Conservation (phyloP, 2,329 filamentous ascomycete genomes). For the Cladophialophora chaetospira region DNA sequence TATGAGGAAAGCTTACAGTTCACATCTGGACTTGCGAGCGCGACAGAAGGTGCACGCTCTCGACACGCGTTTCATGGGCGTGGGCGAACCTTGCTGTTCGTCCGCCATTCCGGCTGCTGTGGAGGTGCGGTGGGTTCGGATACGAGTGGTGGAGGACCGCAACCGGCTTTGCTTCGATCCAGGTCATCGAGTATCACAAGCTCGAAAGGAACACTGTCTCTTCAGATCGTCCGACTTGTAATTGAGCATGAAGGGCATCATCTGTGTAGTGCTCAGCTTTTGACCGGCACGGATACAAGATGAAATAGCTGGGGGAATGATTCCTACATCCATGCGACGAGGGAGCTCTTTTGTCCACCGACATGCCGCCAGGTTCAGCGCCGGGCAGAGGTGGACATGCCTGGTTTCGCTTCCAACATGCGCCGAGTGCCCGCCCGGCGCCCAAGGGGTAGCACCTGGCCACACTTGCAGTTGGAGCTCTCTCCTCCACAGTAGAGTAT, state of each 20-base stretch:
- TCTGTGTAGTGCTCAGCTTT: not conserved
- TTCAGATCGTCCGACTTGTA: not conserved
- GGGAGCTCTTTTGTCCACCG: not conserved
- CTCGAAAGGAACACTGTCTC: not conserved
- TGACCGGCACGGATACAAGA: not conserved
- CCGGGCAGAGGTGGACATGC: too few species aligned
- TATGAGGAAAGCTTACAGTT: slow-evolving; percentile 46
- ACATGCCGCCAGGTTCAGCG: not conserved
- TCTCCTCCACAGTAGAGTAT: not conserved
- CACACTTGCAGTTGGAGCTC: not conserved
- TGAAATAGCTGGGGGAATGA: not conserved
- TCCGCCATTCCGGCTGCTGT: slow-evolving; percentile 4
- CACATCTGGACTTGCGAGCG: slow-evolving; percentile 54
- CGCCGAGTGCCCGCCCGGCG: slow-evolving; percentile 1
- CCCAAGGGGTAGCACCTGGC: not conserved
- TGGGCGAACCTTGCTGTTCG: slow-evolving; percentile 22
- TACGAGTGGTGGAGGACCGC: not conserved
- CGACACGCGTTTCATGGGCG: slow-evolving; percentile 48
- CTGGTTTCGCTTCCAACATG: not conserved
- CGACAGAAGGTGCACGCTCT: slow-evolving; percentile 53
- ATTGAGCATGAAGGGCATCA: not conserved
- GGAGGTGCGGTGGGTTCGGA: not conserved
- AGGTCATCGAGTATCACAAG: not conserved
- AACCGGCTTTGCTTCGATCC: not conserved
- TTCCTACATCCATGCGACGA: not conserved